These are phyloP conservation scores for Castanopsis chinensis DNA, from an alignment of 306 rosid species.

Conservation along the genomic window DNA sequence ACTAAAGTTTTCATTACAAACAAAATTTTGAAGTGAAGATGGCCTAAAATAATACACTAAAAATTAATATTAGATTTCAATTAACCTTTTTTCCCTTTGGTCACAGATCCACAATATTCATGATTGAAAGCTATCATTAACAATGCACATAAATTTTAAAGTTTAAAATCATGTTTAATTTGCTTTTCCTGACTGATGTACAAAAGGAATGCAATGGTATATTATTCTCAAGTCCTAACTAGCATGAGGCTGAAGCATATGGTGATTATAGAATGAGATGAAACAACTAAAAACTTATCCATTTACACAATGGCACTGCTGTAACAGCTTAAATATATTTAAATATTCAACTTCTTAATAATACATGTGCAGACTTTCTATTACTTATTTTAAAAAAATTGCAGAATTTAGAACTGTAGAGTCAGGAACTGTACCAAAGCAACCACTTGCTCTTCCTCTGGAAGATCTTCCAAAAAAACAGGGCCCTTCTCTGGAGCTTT, in stretches of 20 bases:
- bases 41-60: background rate
- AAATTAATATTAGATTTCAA: background rate
- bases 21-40: background rate
- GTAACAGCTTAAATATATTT: background rate
- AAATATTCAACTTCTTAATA: background rate
- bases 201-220: background rate
- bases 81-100: background rate
- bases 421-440: slow-evolving; percentile 53
- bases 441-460: slow-evolving; percentile 90
- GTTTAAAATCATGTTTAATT: background rate
- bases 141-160: background rate
- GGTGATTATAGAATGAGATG: slow-evolving; percentile 5
- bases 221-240: background rate
- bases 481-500: slow-evolving; percentile 92
- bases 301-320: background rate
- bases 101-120: background rate
- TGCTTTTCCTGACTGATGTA: background rate
- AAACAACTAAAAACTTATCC: background rate
- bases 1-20: no score
- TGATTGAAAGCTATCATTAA: background rate
- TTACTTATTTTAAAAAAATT: slow-evolving; percentile 3
- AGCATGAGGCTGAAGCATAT: background rate
- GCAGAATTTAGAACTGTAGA: background rate
- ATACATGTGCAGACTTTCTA: background rate
- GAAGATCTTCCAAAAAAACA: slow-evolving; percentile 95